phyloP scores from a whole-genome alignment of 495 filamentous ascomycete species.

The Lophium mytilinum region DNA sequence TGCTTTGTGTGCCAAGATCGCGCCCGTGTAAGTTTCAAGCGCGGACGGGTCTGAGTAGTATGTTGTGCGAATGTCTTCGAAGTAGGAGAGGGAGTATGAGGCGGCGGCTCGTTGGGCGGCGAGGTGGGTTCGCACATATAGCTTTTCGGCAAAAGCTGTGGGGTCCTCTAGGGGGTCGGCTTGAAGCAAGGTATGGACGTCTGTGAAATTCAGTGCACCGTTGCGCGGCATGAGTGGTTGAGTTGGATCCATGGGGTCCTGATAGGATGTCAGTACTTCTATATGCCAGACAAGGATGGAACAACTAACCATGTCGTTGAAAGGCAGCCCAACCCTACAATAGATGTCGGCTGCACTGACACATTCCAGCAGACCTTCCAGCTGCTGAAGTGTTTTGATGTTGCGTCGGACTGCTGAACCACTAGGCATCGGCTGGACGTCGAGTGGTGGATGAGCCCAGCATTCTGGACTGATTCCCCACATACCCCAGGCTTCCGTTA shows the following conservation, averaged over 20 bases:
- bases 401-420: neutral
- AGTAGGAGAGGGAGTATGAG: neutral
- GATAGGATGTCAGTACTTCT: constrained; percentile 1
- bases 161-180: constrained; percentile 39
- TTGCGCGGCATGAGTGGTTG: constrained; percentile 52
- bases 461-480: constrained; percentile 47
- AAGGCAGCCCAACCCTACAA: constrained; percentile 31
- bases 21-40: constrained; percentile 3
- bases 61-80: too few relatives aligned
- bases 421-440: neutral
- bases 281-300: constrained; percentile 1
- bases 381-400: constrained; percentile 3
- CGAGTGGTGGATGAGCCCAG: constrained; percentile 15
- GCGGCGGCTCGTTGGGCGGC: constrained; percentile 15
- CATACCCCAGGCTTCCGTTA: constrained; percentile 45
- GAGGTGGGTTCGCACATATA: constrained; percentile 23
- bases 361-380: constrained; percentile 12
- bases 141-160: constrained; percentile 28
- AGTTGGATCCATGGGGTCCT: constrained; percentile 53
- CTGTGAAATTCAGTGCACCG: constrained; percentile 53
- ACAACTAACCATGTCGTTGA: constrained; percentile 34
- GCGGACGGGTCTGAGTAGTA: neutral
- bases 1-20: constrained; percentile 48
- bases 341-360: constrained; percentile 34
- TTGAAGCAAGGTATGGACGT: constrained; percentile 55